These are phyloP conservation scores for Paramecium sexaurelia DNA, from an alignment of 73 alveolate species.

Conservation along the genomic window DNA sequence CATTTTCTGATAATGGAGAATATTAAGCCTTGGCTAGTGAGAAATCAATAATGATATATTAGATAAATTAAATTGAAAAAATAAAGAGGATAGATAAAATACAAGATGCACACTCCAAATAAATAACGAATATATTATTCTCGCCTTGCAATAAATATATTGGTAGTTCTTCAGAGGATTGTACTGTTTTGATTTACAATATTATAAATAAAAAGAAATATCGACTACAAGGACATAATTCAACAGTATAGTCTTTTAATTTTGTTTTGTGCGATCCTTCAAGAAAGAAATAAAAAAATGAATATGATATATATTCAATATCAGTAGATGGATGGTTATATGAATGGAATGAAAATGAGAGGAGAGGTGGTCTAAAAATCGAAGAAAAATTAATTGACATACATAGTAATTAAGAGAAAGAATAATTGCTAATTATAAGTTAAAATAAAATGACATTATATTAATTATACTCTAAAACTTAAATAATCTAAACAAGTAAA, in stretches of 20 bases:
- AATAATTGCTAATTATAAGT: neutral
- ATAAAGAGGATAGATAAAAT: neutral
- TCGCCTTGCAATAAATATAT: neutral
- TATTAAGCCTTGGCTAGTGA: neutral
- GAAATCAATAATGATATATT: neutral
- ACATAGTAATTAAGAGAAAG: neutral
- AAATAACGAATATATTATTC: neutral
- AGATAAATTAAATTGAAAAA: neutral
- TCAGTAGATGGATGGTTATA: slow-evolving; percentile 5
- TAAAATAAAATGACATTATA: neutral
- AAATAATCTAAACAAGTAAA: neutral
- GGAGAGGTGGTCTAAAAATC: neutral
- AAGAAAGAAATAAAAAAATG: neutral
- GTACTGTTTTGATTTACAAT: neutral
- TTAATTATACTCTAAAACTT: neutral
- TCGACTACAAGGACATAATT: neutral
- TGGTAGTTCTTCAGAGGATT: neutral
- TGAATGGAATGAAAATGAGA: neutral
- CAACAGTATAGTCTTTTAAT: neutral
- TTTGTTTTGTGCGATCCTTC: neutral
- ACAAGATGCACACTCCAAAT: neutral
- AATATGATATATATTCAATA: neutral
- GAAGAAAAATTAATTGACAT: neutral
- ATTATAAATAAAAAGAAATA: neutral
- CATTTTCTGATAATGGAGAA: neutral